Conservation (phyloP, 331 rosid genomes). For the Dryas integrifolia region DNA sequence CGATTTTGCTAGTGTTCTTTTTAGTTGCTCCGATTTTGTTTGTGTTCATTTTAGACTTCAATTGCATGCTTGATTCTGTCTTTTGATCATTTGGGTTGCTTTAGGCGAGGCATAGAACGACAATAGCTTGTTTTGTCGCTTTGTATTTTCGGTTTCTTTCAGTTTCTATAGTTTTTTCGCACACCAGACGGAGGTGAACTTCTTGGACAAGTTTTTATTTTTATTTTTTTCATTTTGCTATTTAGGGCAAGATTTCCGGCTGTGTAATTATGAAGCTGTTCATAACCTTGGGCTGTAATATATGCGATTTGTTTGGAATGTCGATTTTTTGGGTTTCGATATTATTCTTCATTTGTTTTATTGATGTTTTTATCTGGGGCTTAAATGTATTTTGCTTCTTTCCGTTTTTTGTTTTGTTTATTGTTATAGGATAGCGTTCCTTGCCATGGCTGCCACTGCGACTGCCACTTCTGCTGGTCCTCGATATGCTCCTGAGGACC, state of each 20-base stretch:
- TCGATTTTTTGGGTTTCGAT: background rate
- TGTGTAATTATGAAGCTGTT: background rate
- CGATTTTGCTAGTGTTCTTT: constrained; percentile 4
- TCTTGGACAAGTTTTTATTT: background rate
- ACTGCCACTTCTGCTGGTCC: constrained; percentile 68
- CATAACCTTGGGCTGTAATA: background rate
- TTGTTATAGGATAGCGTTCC: constrained; percentile 29
- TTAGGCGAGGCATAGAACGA: background rate
- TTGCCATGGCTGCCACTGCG: constrained; percentile 84
- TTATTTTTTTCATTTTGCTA: background rate
- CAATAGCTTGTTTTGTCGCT: background rate
- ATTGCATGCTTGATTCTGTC: constrained; percentile 7
- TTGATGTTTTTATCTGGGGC: constrained; percentile 14
- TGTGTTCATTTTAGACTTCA: background rate
- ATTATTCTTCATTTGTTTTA: background rate
- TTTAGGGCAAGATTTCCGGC: background rate
- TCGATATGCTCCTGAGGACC: constrained; percentile 91
- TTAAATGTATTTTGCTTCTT: background rate
- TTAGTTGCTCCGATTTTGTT: constrained; percentile 3
- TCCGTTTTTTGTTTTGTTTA: background rate
- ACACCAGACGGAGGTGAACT: background rate
- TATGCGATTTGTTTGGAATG: background rate
- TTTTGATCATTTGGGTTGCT: background rate
- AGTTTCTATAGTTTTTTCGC: background rate
- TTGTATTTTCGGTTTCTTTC: background rate